Base-by-base conservation (phyloP, 2,329 filamentous ascomycete species). In the Leptodontidium sp. region DNA sequence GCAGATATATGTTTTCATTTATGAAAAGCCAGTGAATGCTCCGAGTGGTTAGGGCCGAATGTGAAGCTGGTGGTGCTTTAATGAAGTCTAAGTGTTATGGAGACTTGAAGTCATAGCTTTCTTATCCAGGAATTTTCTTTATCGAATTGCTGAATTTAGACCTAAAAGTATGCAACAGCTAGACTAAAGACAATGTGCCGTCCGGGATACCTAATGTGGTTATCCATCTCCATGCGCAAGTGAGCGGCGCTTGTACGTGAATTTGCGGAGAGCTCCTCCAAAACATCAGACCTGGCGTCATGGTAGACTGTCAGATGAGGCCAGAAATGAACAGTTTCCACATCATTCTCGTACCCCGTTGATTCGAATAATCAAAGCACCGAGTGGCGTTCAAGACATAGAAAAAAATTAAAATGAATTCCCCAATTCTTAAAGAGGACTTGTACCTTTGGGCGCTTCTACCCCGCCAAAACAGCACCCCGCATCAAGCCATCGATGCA, bases 391-490 rank as follows among this genome's bases (percentile, higher is more conserved):
- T 6, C 5, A 47, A 47, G 15, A 11, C 14, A 38, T n/a, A 38
- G 6, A 57, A 1, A n/a, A 35, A 21, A 11, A 21, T 21, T 4
- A 21, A 38, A n/a, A 9, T 0, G 32, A 57, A 47, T 7, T 9
- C 1, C 9, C 6, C 17, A 9, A 38, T 9, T 57, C 14, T 4
- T 21, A 2, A n/a, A 38, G 15, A n/a, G n/a, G n/a, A 58, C 55
- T 24, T 58, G 9, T 14, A 40, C 40, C 43, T 26, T 40, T 35
- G 59, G 59, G 26, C 55, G 38, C 11, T 32, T 38, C 1, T 50
- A 62, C 59, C 59, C 45, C 45, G 38, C 57, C 57, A 59, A 17
- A 26, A 12, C 3, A 40, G 21, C 50, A 62, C 59, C 59, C 59
- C 59, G 59, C 59, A 62, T 50, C 43, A 38, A 62, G 43, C 43